Conservation (phyloP, 2,329 filamentous ascomycete genomes). For the Venturia aucupariae region DNA sequence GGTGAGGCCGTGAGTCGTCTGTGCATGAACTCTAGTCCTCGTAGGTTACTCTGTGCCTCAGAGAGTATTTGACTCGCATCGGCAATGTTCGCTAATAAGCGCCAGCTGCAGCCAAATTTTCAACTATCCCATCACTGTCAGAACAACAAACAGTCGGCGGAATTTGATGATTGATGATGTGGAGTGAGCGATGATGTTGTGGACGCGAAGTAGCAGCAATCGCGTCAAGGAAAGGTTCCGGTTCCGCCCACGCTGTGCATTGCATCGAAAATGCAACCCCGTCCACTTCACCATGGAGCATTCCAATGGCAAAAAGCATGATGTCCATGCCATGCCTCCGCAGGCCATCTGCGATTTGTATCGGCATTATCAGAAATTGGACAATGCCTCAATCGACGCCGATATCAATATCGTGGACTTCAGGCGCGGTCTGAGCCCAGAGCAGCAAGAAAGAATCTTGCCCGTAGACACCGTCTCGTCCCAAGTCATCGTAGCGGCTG, state of each 20-base stretch:
- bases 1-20: too few species aligned
- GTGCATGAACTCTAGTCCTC: too few species aligned
- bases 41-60: too few species aligned
- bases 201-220: not conserved
- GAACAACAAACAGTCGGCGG: too few species aligned
- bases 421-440: conserved; percentile 6
- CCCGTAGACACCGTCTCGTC: conserved; percentile 4
- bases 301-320: conserved; percentile 8
- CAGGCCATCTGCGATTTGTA: conserved; percentile 4
- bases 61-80: too few species aligned
- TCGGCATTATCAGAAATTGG: conserved; percentile 9
- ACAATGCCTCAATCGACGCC: conserved; percentile 4
- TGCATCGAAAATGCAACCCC: not conserved
- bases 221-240: not conserved
- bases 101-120: too few species aligned
- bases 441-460: conserved; percentile 7
- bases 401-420: conserved; percentile 13
- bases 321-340: conserved; percentile 13
- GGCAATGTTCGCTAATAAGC: too few species aligned
- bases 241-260: not conserved
- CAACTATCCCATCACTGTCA: too few species aligned
- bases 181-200: not conserved
- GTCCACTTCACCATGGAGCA: not conserved
- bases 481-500: not conserved
- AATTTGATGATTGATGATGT: not conserved